Evolutionary conservation across 495 filamentous ascomycete genomes (phyloP).

Genomic region (Friedmanniomyces endolithicus): DNA sequence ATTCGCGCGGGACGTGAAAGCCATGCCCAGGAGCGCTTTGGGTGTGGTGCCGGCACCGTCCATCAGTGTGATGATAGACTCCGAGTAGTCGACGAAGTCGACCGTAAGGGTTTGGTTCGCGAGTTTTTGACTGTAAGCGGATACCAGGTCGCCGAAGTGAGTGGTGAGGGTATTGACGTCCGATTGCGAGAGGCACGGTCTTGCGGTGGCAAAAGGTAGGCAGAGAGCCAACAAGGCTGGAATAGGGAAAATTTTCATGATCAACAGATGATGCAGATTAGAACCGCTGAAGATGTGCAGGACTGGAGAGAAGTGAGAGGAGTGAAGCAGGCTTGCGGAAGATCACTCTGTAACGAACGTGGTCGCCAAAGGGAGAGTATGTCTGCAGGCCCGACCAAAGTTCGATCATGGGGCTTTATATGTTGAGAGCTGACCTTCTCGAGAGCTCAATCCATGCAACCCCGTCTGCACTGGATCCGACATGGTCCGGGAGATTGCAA

Average conservation of each 20-base stretch:
- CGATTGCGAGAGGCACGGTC: background rate
- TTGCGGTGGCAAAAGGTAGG: background rate
- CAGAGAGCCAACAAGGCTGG: background rate
- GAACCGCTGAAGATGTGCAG: too few species aligned
- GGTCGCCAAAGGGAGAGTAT: too few species aligned
- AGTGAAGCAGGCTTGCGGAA: too few species aligned
- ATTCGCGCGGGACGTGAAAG: slow-evolving; percentile 5
- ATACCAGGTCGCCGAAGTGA: slow-evolving; percentile 9
- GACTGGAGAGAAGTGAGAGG: too few species aligned
- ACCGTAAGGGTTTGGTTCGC: slow-evolving; percentile 1
- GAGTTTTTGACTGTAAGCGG: background rate
- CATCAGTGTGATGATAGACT: slow-evolving; percentile 13
- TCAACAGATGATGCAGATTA: background rate
- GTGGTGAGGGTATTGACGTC: slow-evolving; percentile 2
- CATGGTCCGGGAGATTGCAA: too few species aligned
- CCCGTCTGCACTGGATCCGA: too few species aligned
- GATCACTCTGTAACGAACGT: too few species aligned
- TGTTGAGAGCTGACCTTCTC: too few species aligned
- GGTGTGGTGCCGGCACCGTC: background rate
- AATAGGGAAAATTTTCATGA: too few species aligned
- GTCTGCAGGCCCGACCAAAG: too few species aligned
- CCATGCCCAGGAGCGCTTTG: background rate
- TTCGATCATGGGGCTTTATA: too few species aligned
- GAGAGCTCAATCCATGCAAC: too few species aligned
- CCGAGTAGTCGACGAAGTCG: slow-evolving; percentile 12